Conservation (phyloP, 768 basidiomycete genomes). For the Leccinum uliginosum region DNA sequence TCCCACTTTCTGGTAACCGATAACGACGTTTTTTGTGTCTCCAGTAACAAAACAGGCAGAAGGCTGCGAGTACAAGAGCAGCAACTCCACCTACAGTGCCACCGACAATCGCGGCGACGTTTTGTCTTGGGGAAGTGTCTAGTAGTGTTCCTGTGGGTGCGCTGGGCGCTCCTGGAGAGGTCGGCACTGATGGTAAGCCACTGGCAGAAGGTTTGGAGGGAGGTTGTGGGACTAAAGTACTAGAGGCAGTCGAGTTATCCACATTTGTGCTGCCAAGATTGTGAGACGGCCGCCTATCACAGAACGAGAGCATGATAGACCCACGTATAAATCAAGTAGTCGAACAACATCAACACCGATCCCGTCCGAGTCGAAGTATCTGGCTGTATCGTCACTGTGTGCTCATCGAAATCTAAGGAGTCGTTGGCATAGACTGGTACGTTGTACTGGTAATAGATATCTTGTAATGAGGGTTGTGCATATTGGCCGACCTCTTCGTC, state of each 20-base stretch:
- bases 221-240: not conserved
- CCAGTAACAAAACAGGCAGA: constrained; percentile 2
- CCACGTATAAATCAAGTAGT: constrained; percentile 16
- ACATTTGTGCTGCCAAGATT: not conserved
- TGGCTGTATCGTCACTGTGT: constrained; percentile 7
- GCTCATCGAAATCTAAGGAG: constrained; percentile 5
- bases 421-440: constrained; percentile 12
- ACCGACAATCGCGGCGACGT: constrained; percentile 6
- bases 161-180: not conserved
- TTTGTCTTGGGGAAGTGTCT: not conserved
- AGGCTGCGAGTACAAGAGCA: not conserved
- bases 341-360: constrained; percentile 10
- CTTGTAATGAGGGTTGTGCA: not conserved
- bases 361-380: not conserved
- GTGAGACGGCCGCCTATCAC: not conserved
- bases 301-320: not conserved
- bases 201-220: not conserved
- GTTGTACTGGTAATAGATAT: constrained; percentile 11
- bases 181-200: too few species aligned
- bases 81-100: constrained; percentile 5
- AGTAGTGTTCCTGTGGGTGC: not conserved
- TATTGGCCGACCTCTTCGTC: not conserved
- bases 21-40: not conserved
- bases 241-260: not conserved
- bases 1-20: not conserved